Evolutionary conservation across 371 early-diverging fungal species (phyloP).

Genomic region (Mucor irregularis): DNA sequence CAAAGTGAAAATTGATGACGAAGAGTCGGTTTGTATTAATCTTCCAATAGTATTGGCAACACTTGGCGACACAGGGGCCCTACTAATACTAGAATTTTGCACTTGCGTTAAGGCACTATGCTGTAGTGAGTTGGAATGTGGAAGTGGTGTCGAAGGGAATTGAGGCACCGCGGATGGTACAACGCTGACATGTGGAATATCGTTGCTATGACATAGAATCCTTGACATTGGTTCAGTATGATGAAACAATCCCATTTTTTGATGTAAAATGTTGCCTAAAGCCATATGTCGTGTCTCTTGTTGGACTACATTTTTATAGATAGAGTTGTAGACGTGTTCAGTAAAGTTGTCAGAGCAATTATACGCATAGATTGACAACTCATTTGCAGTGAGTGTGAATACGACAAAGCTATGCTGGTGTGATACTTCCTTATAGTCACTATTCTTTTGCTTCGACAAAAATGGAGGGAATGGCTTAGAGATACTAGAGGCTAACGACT

Average conservation of each 20-base stretch:
- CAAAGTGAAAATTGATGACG: slow-evolving; percentile 13
- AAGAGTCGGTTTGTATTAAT: slow-evolving; percentile 27
- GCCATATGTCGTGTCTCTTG: slow-evolving; percentile 52
- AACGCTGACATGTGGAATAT: background rate
- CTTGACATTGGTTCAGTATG: slow-evolving; percentile 44
- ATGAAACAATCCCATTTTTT: slow-evolving; percentile 72
- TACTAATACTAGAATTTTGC: slow-evolving; percentile 8
- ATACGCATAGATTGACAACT: slow-evolving; percentile 63
- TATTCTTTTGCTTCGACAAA: slow-evolving; percentile 25
- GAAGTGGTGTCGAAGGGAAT: background rate
- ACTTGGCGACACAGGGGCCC: slow-evolving; percentile 17
- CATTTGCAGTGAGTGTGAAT: slow-evolving; percentile 52
- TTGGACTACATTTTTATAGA: slow-evolving; percentile 21
- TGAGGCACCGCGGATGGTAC: too few relatives aligned
- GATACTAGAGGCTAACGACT: slow-evolving; percentile 36
- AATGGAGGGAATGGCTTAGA: slow-evolving; percentile 29
- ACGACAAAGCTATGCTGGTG: slow-evolving; percentile 58
- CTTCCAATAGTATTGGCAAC: slow-evolving; percentile 23
- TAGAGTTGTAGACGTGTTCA: slow-evolving; percentile 56
- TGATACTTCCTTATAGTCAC: slow-evolving; percentile 11
- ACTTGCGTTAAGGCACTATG: slow-evolving; percentile 10
- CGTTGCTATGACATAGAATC: slow-evolving; percentile 13
- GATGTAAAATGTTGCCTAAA: slow-evolving; percentile 61
- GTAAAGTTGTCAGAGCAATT: slow-evolving; percentile 62
- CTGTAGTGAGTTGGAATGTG: slow-evolving; percentile 4